phyloP scores from a whole-genome alignment of 2,329 filamentous ascomycete species.

The Malbranchea cinnamomea region DNA sequence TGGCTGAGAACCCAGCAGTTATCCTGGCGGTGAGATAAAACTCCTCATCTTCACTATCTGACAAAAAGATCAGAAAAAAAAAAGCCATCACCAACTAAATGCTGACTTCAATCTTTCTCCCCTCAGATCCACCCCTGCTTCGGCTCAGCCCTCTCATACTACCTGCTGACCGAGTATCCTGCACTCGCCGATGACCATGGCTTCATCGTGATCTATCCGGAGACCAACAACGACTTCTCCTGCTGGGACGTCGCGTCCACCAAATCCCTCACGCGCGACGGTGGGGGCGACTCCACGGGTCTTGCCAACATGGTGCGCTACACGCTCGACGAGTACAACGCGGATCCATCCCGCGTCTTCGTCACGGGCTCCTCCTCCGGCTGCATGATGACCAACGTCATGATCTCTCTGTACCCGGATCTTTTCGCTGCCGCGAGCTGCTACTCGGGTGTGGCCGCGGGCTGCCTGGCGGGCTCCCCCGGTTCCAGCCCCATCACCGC shows the following conservation, averaged over 20 bases:
- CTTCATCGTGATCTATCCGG: conserved; percentile 38
- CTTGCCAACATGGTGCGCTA: conserved; percentile 47
- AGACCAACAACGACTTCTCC: conserved; percentile 32
- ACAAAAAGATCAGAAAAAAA: neutral
- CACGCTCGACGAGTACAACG: conserved; percentile 36
- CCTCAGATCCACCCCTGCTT: conserved; percentile 35
- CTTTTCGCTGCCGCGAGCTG: conserved; percentile 36
- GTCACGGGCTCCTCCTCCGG: conserved; percentile 40
- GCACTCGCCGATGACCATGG: conserved; percentile 29
- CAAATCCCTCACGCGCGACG: conserved; percentile 39
- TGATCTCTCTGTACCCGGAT: conserved; percentile 38
- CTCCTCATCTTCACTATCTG: neutral
- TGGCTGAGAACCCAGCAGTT: conserved; percentile 31
- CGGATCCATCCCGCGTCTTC: conserved; percentile 37
- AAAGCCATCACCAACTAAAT: too few relatives aligned
- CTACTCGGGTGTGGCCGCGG: conserved; percentile 40
- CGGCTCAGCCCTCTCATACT: conserved; percentile 20
- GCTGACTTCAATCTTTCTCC: too few relatives aligned
- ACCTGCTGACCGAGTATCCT: conserved; percentile 37
- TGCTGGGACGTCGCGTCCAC: conserved; percentile 43
- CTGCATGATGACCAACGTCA: conserved; percentile 42
- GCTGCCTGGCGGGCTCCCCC: conserved; percentile 31
- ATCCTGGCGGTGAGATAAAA: conserved; percentile 31
- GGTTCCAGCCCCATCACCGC: conserved; percentile 20
- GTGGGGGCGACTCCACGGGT: conserved; percentile 40